A percentile compares a stretch with the other conserved stretches of the same genome.
These are phyloP conservation scores for Dactylellina haptotyla DNA, from an alignment of 2,329 filamentous ascomycete species.

Conservation along the genomic window DNA sequence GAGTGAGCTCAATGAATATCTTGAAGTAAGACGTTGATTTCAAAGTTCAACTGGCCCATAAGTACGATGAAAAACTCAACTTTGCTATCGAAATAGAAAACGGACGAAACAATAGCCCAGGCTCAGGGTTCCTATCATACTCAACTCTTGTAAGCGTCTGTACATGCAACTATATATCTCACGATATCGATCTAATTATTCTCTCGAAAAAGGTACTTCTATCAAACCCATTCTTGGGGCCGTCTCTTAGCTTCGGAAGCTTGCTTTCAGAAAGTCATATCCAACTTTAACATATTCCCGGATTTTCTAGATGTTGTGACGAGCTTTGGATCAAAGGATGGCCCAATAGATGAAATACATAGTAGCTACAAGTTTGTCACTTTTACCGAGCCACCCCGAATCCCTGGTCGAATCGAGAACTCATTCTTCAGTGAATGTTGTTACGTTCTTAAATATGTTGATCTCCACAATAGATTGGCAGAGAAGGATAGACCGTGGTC, in stretches of 20 bases:
- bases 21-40: background rate
- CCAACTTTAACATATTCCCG: background rate
- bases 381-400: background rate
- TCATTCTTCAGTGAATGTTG: slow-evolving; percentile 10
- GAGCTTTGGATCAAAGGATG: background rate
- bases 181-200: background rate
- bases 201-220: background rate
- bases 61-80: too few species aligned
- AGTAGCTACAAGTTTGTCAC: background rate
- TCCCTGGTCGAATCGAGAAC: background rate
- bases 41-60: too few species aligned
- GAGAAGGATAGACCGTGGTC: background rate
- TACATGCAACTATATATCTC: background rate
- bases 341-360: background rate
- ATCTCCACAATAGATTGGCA: background rate
- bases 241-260: background rate
- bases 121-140: slow-evolving; percentile 1
- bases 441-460: slow-evolving; percentile 7
- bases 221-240: background rate
- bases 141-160: background rate
- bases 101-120: background rate
- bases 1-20: background rate
- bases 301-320: slow-evolving; percentile 3
- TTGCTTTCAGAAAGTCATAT: background rate
- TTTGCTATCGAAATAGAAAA: slow-evolving; percentile 9